Evolutionary conservation across 306 rosid genomes (phyloP), one percentile per base, ranked within the genome.

Genomic region (Prunus salicina): DNA sequence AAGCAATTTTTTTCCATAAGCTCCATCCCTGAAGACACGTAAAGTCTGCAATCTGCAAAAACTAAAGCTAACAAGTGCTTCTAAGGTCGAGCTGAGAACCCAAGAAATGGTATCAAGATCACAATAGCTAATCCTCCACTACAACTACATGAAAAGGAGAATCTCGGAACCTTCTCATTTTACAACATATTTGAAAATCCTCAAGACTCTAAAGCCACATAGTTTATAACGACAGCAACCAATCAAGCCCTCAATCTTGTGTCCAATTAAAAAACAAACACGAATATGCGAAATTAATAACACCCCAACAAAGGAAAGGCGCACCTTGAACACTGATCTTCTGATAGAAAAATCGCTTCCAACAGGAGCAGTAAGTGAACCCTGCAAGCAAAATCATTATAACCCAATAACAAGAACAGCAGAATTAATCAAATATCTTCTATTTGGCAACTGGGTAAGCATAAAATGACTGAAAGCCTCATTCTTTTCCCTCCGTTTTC

Each of bases 321-420:
- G 45, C 27, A 88, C 91, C 91, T 88, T 83, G 70, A 83, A 81
- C 66, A 68, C 76, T 38, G 89, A 83, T 88, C 89, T 81, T 80
- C 82, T 86, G 13, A 82, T 45, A 74, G 88, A 86, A 30, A 57
- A 67, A 82, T 88, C 88, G 27, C 78, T 79, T 69, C 86, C 89
- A 71, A 72, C 74, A 46, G 89, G 86, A 86, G 84, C 82, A 77
- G 58, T 71, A 24, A 86, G 74, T 46, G 86, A 67, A 81, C 61
- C 80, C 91, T 88, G 88, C 72, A 77, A 63, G 8, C 8, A 60
- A 79, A 75, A 41, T 47, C 67, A 22, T 61, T 5, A 24, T 12
- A 2, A 58, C 67, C 81, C 52, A 74, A 27, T 2, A 74, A 20
- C 83, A 53, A 60, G 50, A 43, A 50, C 76, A 41, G 18, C 64